phyloP scores from a whole-genome alignment of 2,329 filamentous ascomycete species.

The Penicillium expansum region DNA sequence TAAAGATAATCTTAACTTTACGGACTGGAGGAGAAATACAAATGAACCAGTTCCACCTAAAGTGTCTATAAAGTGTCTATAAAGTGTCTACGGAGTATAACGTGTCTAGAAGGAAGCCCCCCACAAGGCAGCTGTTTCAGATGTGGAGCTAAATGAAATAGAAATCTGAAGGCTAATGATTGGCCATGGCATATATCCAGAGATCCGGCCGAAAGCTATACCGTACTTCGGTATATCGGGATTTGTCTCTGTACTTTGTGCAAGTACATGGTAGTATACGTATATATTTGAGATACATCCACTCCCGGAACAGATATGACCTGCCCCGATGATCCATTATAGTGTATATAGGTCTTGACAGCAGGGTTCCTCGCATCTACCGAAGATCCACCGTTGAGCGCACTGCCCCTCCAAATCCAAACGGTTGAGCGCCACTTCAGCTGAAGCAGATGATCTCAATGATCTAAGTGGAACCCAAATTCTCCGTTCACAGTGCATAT shows the following conservation, averaged over 20 bases:
- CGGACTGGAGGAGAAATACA: neutral
- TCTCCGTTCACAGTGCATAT: neutral
- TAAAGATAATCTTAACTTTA: neutral
- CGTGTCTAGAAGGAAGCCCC: neutral
- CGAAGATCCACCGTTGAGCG: constrained; percentile 16
- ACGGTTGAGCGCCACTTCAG: constrained; percentile 20
- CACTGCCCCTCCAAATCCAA: constrained; percentile 12
- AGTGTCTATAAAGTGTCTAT: neutral
- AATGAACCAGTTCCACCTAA: neutral
- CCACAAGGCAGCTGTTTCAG: constrained; percentile 15
- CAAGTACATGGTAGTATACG: neutral
- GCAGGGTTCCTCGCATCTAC: constrained; percentile 18
- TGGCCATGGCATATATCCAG: neutral
- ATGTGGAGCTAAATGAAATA: constrained; percentile 13
- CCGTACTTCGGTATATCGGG: neutral
- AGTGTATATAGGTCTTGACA: constrained; percentile 4
- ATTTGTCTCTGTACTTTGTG: neutral
- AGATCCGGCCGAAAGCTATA: constrained; percentile 1
- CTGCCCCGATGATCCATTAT: neutral
- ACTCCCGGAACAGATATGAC: neutral
- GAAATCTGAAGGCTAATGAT: neutral
- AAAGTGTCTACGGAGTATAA: neutral
- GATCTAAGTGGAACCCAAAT: constrained; percentile 11
- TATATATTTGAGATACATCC: neutral
- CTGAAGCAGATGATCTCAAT: neutral